Base-by-base conservation (phyloP, 2,329 filamentous ascomycete species). In the Cladophialophora chaetospira region DNA sequence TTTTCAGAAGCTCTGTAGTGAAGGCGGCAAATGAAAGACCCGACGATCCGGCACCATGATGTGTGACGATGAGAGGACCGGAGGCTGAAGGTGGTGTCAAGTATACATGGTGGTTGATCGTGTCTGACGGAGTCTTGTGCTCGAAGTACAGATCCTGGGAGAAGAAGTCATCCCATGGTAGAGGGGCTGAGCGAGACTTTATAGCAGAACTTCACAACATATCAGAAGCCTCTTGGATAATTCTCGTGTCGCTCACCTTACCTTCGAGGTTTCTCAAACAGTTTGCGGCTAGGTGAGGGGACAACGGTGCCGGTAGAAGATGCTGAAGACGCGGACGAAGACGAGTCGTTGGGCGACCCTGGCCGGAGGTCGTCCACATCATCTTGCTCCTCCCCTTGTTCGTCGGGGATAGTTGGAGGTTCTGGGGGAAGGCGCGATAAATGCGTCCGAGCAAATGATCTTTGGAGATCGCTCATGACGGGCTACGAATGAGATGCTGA, bases 1-100 rank as follows among this genome's bases (percentile, higher is more conserved):
- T 79, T 70, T 88, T 89, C 51, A 87, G 83, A 60, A 97, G 85
- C 70, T 95, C 88, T 42, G 84, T 80, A 2, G 87, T 85, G 59
- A 96, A 85, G 3, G 90, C 80, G 4, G 92, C 92, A 73, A 97
- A 99, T 2, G 91, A 96, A 57, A 97, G 82, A 5, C 89, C 95
- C 0, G 92, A 96, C 3, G 92, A 96, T 13, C 94, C 94, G 36
- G 90, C 94, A 35, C 94, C 94, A 74, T 99, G 94, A 70, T 99
- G 94, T 74, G 89, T 90, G 58, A 97, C 88, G 72, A 99, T 92
- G 4, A 99, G 78, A 0, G 93, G 91, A 0, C 88, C 89, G 60
- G 82, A 81, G 6, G 77, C 70, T 1, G 71, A 68, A 1, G 93
- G 92, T 0, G 91, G 91, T 17, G 86, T 96, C 40, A 97, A 79